Conservation (phyloP, 73 alveolate species). For the Paramecium bursaria region DNA sequence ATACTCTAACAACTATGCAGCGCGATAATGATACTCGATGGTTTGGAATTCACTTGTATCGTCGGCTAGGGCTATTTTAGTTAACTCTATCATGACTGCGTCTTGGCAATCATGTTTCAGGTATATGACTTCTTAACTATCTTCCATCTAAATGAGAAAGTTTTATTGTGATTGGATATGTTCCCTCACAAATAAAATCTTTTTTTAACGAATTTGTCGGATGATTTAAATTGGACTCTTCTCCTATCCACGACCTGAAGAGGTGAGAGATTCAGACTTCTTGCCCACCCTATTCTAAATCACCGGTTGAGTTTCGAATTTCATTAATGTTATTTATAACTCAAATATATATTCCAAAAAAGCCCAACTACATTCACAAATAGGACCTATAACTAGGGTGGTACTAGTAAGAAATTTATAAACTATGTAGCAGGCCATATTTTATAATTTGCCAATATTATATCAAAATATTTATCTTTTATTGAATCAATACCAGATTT, state of each 20-base stretch:
- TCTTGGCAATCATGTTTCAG: conserved; percentile 44
- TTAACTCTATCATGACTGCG: conserved; percentile 17
- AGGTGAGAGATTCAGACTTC: too few species aligned
- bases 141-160: conserved; percentile 32
- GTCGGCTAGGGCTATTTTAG: conserved; percentile 32
- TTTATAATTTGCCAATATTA: conserved; percentile 38
- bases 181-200: conserved; percentile 33
- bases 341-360: conserved; percentile 54
- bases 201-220: neutral
- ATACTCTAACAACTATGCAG: conserved; percentile 41
- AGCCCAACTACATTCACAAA: conserved; percentile 40
- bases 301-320: too few species aligned
- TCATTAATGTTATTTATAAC: conserved; percentile 53
- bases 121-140: conserved; percentile 23
- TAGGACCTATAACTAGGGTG: conserved; percentile 16
- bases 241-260: too few species aligned
- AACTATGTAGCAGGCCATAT: conserved; percentile 60
- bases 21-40: conserved; percentile 45
- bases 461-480: conserved; percentile 5
- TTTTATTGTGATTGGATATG: conserved; percentile 20
- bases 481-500: conserved; percentile 32
- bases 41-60: conserved; percentile 29
- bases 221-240: neutral
- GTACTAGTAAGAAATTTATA: conserved; percentile 37
- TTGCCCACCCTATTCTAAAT: too few species aligned